phyloP scores from a whole-genome alignment of 306 rosid genomes.

The Rosa rugosa region DNA sequence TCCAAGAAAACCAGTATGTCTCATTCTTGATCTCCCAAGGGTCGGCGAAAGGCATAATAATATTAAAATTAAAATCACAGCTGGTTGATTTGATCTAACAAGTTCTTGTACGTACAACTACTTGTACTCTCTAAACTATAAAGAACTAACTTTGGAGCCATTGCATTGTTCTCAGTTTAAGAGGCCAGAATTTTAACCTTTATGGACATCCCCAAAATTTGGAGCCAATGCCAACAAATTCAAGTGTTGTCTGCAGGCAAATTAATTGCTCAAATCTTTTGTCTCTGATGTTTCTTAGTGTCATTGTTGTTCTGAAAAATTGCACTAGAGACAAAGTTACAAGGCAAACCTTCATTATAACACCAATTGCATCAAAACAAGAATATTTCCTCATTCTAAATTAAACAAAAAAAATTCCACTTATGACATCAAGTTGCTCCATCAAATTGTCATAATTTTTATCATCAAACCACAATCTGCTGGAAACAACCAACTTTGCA shows the following conservation, averaged over 20 bases:
- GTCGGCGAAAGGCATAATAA: background rate
- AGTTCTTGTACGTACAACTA: background rate
- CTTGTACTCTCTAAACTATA: background rate
- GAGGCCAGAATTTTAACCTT: background rate
- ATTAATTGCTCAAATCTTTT: background rate
- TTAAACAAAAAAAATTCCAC: background rate
- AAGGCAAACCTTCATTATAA: background rate
- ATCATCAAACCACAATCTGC: background rate
- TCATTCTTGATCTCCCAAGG: background rate
- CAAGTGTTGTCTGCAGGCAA: background rate
- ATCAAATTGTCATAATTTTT: background rate
- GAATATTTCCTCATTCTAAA: background rate
- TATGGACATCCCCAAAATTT: background rate
- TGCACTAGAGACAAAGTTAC: background rate
- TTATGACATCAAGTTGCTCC: background rate
- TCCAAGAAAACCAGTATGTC: background rate
- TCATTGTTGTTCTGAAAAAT: background rate
- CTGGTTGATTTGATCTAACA: background rate
- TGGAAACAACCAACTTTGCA: background rate
- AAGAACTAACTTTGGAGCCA: background rate
- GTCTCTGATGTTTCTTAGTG: background rate
- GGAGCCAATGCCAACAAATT: constrained; percentile 11
- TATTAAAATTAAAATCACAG: background rate
- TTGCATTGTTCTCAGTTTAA: background rate
- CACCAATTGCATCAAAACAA: constrained; percentile 1